Percentiles rank a stretch among this genome's conserved stretches.
Evolutionary conservation across 1,284 basidiomycete species (phyloP).

Genomic region (Cystobasidium sp.): DNA sequence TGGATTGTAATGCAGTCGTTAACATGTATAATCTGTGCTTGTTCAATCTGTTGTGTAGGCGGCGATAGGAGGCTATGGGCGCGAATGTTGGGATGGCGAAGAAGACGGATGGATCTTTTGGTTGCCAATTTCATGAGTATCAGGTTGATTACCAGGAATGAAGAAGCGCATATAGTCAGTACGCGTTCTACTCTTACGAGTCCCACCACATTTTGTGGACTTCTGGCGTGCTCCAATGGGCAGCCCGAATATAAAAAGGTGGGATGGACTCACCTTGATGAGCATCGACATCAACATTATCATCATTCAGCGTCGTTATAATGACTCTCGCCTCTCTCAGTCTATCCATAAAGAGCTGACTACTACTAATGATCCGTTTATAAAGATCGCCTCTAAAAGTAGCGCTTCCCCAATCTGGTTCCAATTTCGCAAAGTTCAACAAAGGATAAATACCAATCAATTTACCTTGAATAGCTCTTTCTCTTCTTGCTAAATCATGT

Average conservation of each 20-base stretch:
- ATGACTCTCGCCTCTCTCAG: constrained; percentile 45
- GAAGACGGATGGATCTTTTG: constrained; percentile 12
- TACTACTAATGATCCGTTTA: neutral
- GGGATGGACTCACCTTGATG: constrained; percentile 14
- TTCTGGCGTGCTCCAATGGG: neutral
- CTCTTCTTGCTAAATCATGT: constrained; percentile 55
- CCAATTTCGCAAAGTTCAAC: constrained; percentile 55
- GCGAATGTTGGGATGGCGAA: constrained; percentile 25
- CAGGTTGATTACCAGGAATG: neutral
- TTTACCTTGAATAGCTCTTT: constrained; percentile 55
- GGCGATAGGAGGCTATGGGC: constrained; percentile 53
- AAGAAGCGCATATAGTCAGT: no score
- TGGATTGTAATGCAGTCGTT: constrained; percentile 54
- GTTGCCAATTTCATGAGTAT: neutral
- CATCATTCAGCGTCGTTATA: constrained; percentile 47
- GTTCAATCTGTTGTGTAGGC: constrained; percentile 49
- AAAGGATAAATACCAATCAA: constrained; percentile 56
- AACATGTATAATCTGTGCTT: constrained; percentile 52
- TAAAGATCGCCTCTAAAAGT: constrained; percentile 26
- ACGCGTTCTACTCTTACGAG: neutral
- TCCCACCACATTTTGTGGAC: neutral
- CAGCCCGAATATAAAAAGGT: neutral
- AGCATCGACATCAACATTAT: constrained; percentile 52
- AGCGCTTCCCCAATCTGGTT: constrained; percentile 48
- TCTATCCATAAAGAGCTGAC: constrained; percentile 5